These are phyloP conservation scores for Graphilbum sp. DNA, from an alignment of 2,329 filamentous ascomycete genomes.

Conservation along the genomic window DNA sequence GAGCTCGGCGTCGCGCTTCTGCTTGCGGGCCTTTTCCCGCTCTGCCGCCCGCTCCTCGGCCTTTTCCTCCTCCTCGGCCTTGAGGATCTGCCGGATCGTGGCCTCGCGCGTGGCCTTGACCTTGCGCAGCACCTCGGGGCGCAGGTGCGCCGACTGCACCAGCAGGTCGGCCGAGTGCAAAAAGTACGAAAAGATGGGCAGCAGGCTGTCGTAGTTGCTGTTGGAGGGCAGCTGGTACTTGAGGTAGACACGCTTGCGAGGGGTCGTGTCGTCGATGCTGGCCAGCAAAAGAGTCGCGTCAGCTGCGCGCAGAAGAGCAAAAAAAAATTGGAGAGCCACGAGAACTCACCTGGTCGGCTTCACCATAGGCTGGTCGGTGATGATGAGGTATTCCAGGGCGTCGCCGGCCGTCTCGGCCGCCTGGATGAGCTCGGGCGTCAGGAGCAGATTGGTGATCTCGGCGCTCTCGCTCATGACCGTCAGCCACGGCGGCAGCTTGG, in stretches of 20 bases:
- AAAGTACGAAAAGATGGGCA: conserved; percentile 67
- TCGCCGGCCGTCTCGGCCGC: conserved; percentile 67
- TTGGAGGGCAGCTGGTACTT: conserved; percentile 52
- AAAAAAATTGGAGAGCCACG: neutral
- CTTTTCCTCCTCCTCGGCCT: conserved; percentile 62
- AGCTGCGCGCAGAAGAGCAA: neutral
- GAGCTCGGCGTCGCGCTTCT: conserved; percentile 73
- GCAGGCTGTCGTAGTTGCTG: conserved; percentile 46
- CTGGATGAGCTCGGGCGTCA: conserved; percentile 75
- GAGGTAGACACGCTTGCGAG: conserved; percentile 76
- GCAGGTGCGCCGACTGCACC: conserved; percentile 64
- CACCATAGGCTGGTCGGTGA: conserved; percentile 78
- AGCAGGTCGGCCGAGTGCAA: conserved; percentile 73
- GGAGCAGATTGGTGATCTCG: conserved; percentile 74
- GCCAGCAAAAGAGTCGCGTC: neutral
- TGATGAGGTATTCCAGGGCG: conserved; percentile 68
- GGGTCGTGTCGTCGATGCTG: conserved; percentile 67
- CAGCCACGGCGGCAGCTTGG: conserved; percentile 77
- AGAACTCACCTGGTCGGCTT: conserved; percentile 65
- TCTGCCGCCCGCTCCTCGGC: conserved; percentile 60
- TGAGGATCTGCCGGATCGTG: conserved; percentile 63
- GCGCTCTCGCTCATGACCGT: conserved; percentile 96
- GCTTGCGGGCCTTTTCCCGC: conserved; percentile 65
- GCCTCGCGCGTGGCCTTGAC: conserved; percentile 66
- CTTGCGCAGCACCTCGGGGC: conserved; percentile 77